Conservation (phyloP, 1,284 basidiomycete species). For the Puccinia horiana region DNA sequence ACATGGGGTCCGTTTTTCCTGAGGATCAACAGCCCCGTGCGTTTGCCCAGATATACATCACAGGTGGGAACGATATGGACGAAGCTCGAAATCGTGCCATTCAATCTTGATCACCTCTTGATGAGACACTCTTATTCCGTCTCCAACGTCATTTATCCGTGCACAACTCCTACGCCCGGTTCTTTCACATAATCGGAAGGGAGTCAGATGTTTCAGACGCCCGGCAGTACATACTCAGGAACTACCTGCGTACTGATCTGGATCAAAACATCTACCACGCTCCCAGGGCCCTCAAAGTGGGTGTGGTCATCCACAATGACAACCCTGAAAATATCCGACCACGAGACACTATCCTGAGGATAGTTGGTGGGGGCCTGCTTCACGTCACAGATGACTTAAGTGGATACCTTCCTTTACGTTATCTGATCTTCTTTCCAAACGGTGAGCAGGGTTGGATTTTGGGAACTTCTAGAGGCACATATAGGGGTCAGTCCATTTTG, state of each 20-base stretch:
- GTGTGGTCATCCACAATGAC: neutral
- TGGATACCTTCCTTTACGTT: slow-evolving; percentile 20
- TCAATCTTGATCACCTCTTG: neutral
- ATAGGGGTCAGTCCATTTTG: neutral
- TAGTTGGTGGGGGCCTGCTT: neutral
- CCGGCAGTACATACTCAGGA: neutral
- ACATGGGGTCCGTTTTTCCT: slow-evolving; percentile 10
- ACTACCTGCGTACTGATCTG: neutral
- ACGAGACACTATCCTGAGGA: neutral
- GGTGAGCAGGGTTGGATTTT: slow-evolving; percentile 26
- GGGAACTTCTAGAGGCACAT: neutral
- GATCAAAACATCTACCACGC: neutral
- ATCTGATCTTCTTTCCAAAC: slow-evolving; percentile 20
- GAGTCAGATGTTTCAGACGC: neutral
- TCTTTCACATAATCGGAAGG: neutral
- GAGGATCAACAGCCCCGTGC: neutral
- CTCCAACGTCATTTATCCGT: neutral
- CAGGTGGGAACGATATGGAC: neutral
- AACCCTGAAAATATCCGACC: neutral
- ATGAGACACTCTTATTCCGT: neutral
- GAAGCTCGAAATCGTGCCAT: neutral
- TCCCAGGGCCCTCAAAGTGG: neutral
- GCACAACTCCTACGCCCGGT: neutral
- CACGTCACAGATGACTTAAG: neutral
- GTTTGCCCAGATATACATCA: slow-evolving; percentile 21